phyloP scores from a whole-genome alignment of 139 green algal genomes.

The Closterium sp. region DNA sequence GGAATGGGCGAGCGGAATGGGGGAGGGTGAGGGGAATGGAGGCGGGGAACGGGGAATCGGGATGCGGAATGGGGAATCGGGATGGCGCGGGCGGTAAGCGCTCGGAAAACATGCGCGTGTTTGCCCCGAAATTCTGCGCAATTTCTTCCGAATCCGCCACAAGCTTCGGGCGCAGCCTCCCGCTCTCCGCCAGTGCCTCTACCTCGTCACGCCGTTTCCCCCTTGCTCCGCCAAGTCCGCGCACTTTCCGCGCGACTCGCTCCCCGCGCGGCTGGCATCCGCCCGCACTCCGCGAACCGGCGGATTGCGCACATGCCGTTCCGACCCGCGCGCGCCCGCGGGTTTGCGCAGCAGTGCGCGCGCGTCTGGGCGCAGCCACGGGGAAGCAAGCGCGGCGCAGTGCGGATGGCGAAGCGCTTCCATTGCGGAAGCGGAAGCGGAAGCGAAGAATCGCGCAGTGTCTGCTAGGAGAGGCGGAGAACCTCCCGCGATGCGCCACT shows the following conservation, averaged over 20 bases:
- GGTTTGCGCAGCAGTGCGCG: not conserved
- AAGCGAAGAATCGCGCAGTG: not conserved
- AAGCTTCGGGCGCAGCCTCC: not conserved
- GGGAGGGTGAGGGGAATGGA: not conserved
- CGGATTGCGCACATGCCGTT: not conserved
- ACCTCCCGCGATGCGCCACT: not conserved
- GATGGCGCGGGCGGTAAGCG: too few species aligned
- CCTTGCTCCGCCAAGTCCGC: not conserved
- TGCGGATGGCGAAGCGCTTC: not conserved
- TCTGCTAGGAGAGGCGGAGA: not conserved
- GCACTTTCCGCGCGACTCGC: not conserved
- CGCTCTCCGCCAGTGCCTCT: not conserved
- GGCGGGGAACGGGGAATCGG: too few species aligned
- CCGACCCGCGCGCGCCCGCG: too few species aligned
- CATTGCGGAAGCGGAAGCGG: not conserved
- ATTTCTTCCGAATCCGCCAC: not conserved
- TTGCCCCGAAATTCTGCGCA: too few species aligned
- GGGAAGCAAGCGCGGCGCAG: not conserved
- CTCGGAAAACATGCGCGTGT: too few species aligned
- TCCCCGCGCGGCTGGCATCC: not conserved
- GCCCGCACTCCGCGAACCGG: not conserved
- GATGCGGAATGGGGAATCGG: too few species aligned
- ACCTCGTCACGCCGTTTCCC: not conserved
- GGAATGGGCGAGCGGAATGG: not conserved
- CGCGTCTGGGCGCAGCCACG: not conserved